These are phyloP conservation scores for Talaromyces sp. DNA, from an alignment of 2,329 filamentous ascomycete species.

Conservation along the genomic window DNA sequence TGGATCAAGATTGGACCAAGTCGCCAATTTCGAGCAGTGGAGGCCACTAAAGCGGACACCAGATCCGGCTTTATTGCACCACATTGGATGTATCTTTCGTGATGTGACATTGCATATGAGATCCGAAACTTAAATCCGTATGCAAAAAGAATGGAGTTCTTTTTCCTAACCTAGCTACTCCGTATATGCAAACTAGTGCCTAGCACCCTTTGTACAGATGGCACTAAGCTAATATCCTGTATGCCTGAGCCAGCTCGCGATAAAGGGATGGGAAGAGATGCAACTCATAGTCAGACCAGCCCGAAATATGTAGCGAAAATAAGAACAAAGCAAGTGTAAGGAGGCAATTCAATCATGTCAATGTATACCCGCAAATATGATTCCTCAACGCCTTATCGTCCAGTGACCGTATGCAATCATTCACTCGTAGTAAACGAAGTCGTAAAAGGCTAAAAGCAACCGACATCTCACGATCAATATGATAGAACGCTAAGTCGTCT, in stretches of 20 bases:
- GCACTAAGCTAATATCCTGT: not conserved
- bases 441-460: not conserved
- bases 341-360: not conserved
- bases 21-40: not conserved
- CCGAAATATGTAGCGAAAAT: not conserved
- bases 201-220: not conserved
- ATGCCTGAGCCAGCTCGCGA: not conserved
- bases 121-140: not conserved
- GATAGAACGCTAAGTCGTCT: not conserved
- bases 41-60: not conserved
- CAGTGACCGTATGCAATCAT: slow-evolving; percentile 10
- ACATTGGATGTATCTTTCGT: not conserved
- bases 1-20: not conserved
- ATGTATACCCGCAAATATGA: not conserved
- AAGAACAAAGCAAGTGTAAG: not conserved
- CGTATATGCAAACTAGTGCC: slow-evolving; percentile 3
- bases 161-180: not conserved
- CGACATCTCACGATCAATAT: not conserved
- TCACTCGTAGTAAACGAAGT: not conserved
- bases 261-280: not conserved
- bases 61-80: not conserved
- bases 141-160: not conserved
- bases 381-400: slow-evolving; percentile 1
- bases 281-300: slow-evolving; percentile 4
- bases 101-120: not conserved